Evolutionary conservation across 2,329 filamentous ascomycete genomes (phyloP), one percentile per base, ranked within the genome.

Genomic region (Penicillium sumatraense): DNA sequence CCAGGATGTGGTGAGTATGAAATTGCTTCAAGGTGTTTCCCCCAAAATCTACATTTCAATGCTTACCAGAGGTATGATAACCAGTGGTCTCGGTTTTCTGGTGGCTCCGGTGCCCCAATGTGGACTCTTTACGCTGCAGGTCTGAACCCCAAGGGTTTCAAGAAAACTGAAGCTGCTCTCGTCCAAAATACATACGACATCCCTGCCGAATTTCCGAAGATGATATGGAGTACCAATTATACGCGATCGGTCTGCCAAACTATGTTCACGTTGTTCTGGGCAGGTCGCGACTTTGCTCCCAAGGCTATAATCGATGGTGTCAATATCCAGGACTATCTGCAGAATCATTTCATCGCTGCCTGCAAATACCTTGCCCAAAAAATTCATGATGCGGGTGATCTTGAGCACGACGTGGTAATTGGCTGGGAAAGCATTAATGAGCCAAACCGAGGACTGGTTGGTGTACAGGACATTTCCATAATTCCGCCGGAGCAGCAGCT

Each of bases 151-250:
- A 83, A 88, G 72, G 87, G 84, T 62, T 97, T 99, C 68, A 86
- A 87, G 49, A 86, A 85, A 18, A 99, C 93, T 13, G 89, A 97
- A 75, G 93, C 93, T 3, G 91, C 95, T 33, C 84, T 98, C 56
- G 93, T 99, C 6, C 95, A 99, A 50, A 99, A 98, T 68, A 96
- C 90, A 2, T 97, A 91, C 70, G 87, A 90, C 9, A 84, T 96
- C 18, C 91, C 93, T 8, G 87, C 87, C 23, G 83, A 88, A 1
- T 99, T 93, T 63, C 95, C 95, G 21, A 98, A 97, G 78, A 99
- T 99, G 96, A 93, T 98, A 54, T 99, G 95, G 95, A 92, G 93
- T 14, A 98, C 96, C 49, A 99, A 99, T 72, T 99, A 99, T 74
- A 89, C 86, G 58, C 86, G 95, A 21, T 81, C 98, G 47, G 93